Evolutionary conservation across 192 early-diverging fungal genomes (phyloP).

Genomic region (Podila verticillata): DNA sequence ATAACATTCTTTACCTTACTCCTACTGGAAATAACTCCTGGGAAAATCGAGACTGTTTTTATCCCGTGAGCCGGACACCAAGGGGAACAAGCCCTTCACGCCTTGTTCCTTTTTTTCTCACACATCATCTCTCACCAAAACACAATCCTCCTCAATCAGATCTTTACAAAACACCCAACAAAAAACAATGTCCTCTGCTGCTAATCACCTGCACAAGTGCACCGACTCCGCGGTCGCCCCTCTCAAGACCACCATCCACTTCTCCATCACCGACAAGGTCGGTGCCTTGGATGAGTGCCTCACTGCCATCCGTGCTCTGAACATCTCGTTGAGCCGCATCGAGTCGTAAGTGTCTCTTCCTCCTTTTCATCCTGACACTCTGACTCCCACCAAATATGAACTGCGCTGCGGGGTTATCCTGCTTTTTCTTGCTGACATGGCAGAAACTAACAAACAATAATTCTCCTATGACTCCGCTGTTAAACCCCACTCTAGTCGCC

Average conservation of each 20-base stretch:
- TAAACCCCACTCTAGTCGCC: slow-evolving; percentile 61
- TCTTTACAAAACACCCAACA: background rate
- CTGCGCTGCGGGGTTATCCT: background rate
- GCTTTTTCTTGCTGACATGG: background rate
- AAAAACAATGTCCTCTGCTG: slow-evolving; percentile 31
- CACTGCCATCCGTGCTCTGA: slow-evolving; percentile 68
- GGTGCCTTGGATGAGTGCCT: slow-evolving; percentile 90
- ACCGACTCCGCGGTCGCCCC: slow-evolving; percentile 18
- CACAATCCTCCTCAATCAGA: background rate
- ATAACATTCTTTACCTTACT: background rate
- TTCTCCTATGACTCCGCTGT: background rate
- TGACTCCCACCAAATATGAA: background rate
- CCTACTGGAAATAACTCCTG: too few relatives aligned
- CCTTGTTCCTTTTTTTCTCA: background rate
- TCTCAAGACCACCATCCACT: slow-evolving; percentile 69
- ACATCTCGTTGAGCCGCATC: slow-evolving; percentile 92
- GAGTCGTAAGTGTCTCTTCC: slow-evolving; percentile 71
- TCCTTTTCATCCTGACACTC: background rate
- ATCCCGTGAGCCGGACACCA: too few relatives aligned
- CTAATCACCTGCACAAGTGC: slow-evolving; percentile 42
- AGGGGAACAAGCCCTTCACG: background rate
- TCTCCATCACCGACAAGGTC: slow-evolving; percentile 86
- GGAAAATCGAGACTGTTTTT: too few relatives aligned
- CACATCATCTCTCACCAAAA: background rate
- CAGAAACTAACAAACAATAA: background rate